phyloP scores from a whole-genome alignment of 768 basidiomycete species.

The Macrolepiota albuminosa region DNA sequence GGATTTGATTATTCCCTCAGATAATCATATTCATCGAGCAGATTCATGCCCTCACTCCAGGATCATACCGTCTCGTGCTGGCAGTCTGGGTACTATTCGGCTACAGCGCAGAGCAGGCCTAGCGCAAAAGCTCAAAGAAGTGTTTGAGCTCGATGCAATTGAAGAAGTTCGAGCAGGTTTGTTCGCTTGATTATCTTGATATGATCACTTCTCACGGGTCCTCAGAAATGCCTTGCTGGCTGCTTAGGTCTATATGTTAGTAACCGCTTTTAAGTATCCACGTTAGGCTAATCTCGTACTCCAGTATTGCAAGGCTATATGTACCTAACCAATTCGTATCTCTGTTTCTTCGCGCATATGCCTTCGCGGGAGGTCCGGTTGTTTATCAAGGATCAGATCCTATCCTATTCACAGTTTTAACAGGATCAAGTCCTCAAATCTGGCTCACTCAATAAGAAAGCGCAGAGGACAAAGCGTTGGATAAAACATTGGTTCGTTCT shows the following conservation, averaged over 20 bases:
- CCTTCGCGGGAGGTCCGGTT: slow-evolving; percentile 74
- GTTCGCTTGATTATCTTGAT: slow-evolving; percentile 18
- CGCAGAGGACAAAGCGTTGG: slow-evolving; percentile 87
- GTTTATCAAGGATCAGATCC: background rate
- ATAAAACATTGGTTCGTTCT: slow-evolving; percentile 95
- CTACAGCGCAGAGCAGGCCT: slow-evolving; percentile 64
- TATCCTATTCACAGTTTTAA: background rate
- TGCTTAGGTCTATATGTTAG: slow-evolving; percentile 85
- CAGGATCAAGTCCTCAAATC: slow-evolving; percentile 93
- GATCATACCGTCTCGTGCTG: slow-evolving; percentile 35
- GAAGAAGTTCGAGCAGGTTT: slow-evolving; percentile 81
- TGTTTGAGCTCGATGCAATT: slow-evolving; percentile 79
- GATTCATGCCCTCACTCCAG: slow-evolving; percentile 8
- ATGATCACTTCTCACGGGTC: slow-evolving; percentile 2
- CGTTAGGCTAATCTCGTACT: slow-evolving; percentile 3
- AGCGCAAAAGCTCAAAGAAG: slow-evolving; percentile 83
- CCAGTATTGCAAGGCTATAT: slow-evolving; percentile 95
- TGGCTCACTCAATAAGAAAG: slow-evolving; percentile 83
- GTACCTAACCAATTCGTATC: slow-evolving; percentile 88
- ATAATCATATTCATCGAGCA: background rate
- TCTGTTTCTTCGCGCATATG: slow-evolving; percentile 98
- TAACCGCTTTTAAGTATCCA: slow-evolving; percentile 15
- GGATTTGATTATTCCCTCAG: slow-evolving; percentile 10
- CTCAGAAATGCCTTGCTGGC: slow-evolving; percentile 90
- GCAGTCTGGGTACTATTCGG: slow-evolving; percentile 72